Conservation (phyloP, 495 filamentous ascomycete species). For the Penicillium psychrofluorescens region DNA sequence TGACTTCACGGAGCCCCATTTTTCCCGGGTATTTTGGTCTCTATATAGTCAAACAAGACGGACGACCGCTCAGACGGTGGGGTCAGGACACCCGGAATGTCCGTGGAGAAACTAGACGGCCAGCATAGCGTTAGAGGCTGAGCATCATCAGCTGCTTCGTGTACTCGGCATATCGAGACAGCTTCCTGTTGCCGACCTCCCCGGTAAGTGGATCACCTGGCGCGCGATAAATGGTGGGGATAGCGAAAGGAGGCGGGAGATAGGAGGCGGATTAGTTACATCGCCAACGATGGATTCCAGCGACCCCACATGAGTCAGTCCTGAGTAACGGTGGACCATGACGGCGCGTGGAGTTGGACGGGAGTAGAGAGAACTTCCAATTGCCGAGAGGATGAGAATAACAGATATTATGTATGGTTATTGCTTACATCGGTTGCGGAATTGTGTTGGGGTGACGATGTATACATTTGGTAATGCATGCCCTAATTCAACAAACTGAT, state of each 20-base stretch:
- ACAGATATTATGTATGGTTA: no score
- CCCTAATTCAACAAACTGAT: conserved; percentile 31
- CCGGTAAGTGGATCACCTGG: conserved; percentile 10
- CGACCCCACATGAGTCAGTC: conserved; percentile 35
- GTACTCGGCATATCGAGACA: conserved; percentile 11
- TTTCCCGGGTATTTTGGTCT: background rate
- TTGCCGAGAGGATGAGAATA: background rate
- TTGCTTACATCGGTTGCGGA: no score
- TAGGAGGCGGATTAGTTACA: background rate
- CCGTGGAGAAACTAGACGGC: background rate
- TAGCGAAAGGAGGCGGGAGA: background rate
- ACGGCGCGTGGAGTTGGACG: conserved; percentile 3
- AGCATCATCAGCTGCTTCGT: conserved; percentile 2
- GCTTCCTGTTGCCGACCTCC: conserved; percentile 13
- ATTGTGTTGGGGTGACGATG: background rate
- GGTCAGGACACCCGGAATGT: background rate
- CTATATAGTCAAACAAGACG: conserved; percentile 5
- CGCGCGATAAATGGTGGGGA: conserved; percentile 10
- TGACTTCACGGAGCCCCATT: no score
- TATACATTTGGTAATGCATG: background rate
- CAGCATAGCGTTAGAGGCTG: background rate
- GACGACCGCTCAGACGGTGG: conserved; percentile 1
- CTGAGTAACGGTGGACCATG: conserved; percentile 24
- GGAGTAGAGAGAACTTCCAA: background rate
- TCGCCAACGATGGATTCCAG: background rate